Conservation (phyloP, 225 moss, liverwort and hornwort genomes). For the Bryoerythrophyllum caledonicum region DNA sequence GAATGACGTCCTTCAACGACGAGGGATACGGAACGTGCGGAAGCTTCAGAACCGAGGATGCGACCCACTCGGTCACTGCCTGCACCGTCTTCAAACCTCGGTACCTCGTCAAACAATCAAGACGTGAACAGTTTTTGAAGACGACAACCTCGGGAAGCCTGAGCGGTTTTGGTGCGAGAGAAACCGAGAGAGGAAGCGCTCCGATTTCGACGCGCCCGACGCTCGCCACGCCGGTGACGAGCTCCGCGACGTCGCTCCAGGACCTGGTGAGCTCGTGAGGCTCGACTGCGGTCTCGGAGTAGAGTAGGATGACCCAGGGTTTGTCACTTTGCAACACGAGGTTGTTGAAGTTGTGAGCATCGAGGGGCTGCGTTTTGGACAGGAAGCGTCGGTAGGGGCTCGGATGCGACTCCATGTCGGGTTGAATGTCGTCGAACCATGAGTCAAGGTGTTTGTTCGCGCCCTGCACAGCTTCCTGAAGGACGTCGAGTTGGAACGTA, state of each 20-base stretch:
- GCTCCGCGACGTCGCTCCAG: slow-evolving; percentile 52
- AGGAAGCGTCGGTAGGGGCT: neutral
- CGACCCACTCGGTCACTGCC: slow-evolving; percentile 66
- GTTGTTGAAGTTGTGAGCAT: slow-evolving; percentile 48
- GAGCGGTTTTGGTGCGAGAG: slow-evolving; percentile 60
- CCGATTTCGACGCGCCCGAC: slow-evolving; percentile 71
- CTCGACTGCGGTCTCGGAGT: slow-evolving; percentile 55
- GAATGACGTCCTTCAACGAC: slow-evolving; percentile 54
- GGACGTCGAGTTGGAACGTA: slow-evolving; percentile 54
- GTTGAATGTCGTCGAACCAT: neutral
- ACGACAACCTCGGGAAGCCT: slow-evolving; percentile 69
- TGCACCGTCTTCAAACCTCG: slow-evolving; percentile 51
- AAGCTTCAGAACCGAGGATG: slow-evolving; percentile 52
- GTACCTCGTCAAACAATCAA: slow-evolving; percentile 57
- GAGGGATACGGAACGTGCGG: slow-evolving; percentile 62
- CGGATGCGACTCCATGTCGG: neutral
- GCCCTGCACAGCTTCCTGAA: slow-evolving; percentile 33
- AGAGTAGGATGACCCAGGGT: slow-evolving; percentile 68
- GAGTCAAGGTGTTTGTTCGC: slow-evolving; percentile 30
- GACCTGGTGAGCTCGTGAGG: slow-evolving; percentile 42
- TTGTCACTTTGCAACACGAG: slow-evolving; percentile 57
- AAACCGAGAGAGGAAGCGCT: slow-evolving; percentile 43
- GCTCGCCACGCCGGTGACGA: slow-evolving; percentile 62
- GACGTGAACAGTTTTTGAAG: slow-evolving; percentile 39
- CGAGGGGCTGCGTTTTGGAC: slow-evolving; percentile 48